Conservation (phyloP, 1,284 basidiomycete genomes). For the Pterula multifida region DNA sequence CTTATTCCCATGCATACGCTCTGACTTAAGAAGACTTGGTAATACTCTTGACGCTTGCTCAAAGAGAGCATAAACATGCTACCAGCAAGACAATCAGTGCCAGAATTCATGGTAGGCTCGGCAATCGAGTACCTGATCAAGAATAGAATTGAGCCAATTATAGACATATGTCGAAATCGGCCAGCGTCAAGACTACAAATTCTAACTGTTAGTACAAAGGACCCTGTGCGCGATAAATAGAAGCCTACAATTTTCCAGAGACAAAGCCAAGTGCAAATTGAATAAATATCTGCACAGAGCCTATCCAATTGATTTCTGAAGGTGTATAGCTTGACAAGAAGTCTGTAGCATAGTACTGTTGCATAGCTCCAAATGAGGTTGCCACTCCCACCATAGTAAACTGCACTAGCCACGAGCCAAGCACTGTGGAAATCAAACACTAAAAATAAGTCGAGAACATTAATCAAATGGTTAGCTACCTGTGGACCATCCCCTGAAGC, state of each 20-base stretch:
- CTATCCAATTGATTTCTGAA: constrained; percentile 22
- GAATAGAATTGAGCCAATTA: constrained; percentile 18
- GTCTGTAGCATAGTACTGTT: constrained; percentile 13
- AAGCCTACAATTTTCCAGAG: constrained; percentile 18
- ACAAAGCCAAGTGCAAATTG: constrained; percentile 19
- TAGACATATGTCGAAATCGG: constrained; percentile 18
- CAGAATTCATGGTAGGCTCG: too few relatives aligned
- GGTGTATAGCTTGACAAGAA: constrained; percentile 10
- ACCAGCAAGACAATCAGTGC: too few relatives aligned
- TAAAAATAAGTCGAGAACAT: too few relatives aligned
- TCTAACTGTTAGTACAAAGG: not conserved
- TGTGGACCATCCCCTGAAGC: not conserved
- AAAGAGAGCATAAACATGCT: constrained; percentile 25
- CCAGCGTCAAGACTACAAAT: constrained; percentile 19
- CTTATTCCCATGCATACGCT: constrained; percentile 13
- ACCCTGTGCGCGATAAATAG: too few relatives aligned
- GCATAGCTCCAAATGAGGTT: constrained; percentile 15
- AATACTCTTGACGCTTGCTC: constrained; percentile 17
- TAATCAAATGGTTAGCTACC: not conserved
- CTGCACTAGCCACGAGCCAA: not conserved
- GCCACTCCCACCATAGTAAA: not conserved
- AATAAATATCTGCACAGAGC: constrained; percentile 21
- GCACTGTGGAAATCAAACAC: too few relatives aligned
- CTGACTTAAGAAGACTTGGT: constrained; percentile 17
- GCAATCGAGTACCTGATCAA: constrained; percentile 16